Base-by-base conservation (phyloP, 306 rosid species). In the Mimosa pudica region DNA sequence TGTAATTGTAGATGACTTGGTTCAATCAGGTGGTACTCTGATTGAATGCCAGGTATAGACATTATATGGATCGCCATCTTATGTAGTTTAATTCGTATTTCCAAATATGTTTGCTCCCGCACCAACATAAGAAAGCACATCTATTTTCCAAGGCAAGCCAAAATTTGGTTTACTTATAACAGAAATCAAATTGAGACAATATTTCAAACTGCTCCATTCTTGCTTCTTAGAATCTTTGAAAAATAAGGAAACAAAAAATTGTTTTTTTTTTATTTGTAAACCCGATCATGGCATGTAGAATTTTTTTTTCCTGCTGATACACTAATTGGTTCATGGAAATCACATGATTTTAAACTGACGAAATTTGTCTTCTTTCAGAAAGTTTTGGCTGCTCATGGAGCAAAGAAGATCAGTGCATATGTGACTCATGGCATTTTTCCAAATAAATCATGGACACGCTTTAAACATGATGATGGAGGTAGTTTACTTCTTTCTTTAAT, bases 371-470 rank as follows among this genome's bases (percentile, higher is more conserved):
- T 88, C 71, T 82, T 89, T 71, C 85, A 95, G 99, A 95, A 86
- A 91, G 94, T 93, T 6, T 83, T 95, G 82, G 98, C 99, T 10
- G 85, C 89, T 71, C 96, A 93, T 75, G 99, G 97, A 83, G 98
- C 99, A 42, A 82, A 87, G 77, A 88, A 89, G 91, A 90, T 95
- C 70, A 95, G 99, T 80, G 99, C 99, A 30, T 95, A 95, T 24
- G 99, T 95, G 74, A 95, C 98, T 14, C 99, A 95, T 81, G 99
- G 98, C 78, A 95, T 95, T 75, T 95, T 95, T 70, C 99, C 99
- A 72, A 93, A 88, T 71, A 90, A 85, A 76, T 93, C 99, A 14
- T 95, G 99, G 99, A 88, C 86, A 46, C 98, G 98, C 80, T 95
- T 95, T 81, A 33, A 77, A 78, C 90, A 79, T 41, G 97, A 93